phyloP scores from a whole-genome alignment of 1,139 yeast genomes.

The Yamadazyma trypodendri region DNA sequence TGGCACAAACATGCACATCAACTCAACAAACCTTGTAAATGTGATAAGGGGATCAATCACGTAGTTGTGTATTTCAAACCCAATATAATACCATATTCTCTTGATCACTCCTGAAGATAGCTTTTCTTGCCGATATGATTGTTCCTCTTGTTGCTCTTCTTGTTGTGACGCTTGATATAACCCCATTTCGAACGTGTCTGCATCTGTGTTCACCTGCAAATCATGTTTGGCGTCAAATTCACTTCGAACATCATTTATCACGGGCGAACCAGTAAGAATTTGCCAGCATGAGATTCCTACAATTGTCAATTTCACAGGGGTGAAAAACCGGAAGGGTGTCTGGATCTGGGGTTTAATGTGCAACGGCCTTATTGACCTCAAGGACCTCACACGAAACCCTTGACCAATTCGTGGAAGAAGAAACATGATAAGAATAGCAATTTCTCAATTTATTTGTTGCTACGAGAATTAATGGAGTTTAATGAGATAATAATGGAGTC shows the following conservation, averaged over 20 bases:
- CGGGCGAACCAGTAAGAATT: conserved; percentile 12
- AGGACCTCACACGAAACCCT: not conserved
- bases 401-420: conserved; percentile 1
- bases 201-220: conserved; percentile 41
- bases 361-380: not conserved
- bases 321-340: not conserved
- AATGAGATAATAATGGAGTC: too few species aligned
- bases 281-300: conserved; percentile 12
- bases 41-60: conserved; percentile 70
- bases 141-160: conserved; percentile 48
- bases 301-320: conserved; percentile 8
- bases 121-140: conserved; percentile 26
- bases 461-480: not conserved
- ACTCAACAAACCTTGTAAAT: conserved; percentile 63
- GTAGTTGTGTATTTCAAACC: conserved; percentile 50
- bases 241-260: conserved; percentile 27
- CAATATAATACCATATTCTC: conserved; percentile 33
- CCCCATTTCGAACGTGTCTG: conserved; percentile 71
- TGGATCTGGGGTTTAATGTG: not conserved
- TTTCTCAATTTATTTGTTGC: conserved; percentile 1
- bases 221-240: conserved; percentile 28
- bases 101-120: conserved; percentile 24
- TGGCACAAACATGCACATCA: conserved; percentile 69
- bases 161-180: conserved; percentile 60
- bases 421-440: conserved; percentile 1